Evolutionary conservation across 768 basidiomycete species (phyloP), one percentile per base, ranked within the genome.

Genomic region (Termitomyces sp.): DNA sequence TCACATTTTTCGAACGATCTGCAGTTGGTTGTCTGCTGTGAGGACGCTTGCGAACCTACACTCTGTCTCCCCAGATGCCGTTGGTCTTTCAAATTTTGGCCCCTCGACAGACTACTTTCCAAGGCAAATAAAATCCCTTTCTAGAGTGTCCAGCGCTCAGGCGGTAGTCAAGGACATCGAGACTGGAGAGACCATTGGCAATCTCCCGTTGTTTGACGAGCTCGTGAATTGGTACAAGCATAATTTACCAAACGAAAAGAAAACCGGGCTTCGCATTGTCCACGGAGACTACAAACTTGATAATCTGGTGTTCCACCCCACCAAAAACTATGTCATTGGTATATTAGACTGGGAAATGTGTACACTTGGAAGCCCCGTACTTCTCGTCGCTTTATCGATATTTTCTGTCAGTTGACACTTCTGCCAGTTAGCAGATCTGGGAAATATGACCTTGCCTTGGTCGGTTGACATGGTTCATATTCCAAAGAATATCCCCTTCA

Each of bases 271-370:
- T 54, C 85, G 91, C n/a, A 86, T 99, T 61, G 94, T 98, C 5
- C 96, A 98, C 68, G 96, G 96, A 27, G 96, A 99, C 71, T 98
- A 92, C 69, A 99, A 99, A 70, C 77, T 96, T n/a, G 96, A 99
- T 72, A 99, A 99, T 70, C 70, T 99, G 61, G 81, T 98, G 61
- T 98, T 97, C 72, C 95, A 98, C 64, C 88, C 90, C 0, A 92
- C 87, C 0, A 88, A 98, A 71, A 92, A 94, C 59, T 78, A 82
- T 42, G 94, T 98, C 4, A 94, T 98, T 61, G 97, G 93, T 5
- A 93, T 99, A 39, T 72, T 99, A 50, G 96, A 99, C 67, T 99
- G 96, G 96, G 96, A 99, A 68, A 75, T 99, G 27, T 97, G 93
- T 66, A 98, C 96, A 0, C 81, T 99, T 10, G 95, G 94, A 6